Evolutionary conservation across 305 asterid species (phyloP), one percentile per base, ranked within the genome.

Genomic region (Plantago coronopus): DNA sequence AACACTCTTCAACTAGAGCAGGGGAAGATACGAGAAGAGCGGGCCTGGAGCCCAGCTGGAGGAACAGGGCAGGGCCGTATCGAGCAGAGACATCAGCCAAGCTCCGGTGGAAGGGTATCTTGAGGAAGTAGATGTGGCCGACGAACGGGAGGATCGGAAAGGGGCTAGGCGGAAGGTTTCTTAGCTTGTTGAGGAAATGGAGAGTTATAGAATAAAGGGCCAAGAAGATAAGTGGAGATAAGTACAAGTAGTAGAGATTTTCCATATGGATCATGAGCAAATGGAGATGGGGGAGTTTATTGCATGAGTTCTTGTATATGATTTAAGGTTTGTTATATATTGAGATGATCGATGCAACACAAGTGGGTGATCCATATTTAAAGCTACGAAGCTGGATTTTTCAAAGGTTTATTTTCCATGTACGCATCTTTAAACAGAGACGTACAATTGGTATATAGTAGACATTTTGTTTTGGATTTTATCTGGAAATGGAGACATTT

Each of bases 21-120:
- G 97, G 89, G 0, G 96, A 90, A 0, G 97, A 87, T 7, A 90
- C 71, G 17, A 85, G 76, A 8, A 90, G 88, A 34, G 82, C 85
- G 20, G 80, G 80, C 37, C 96, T 76, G 31, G 85, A 68, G 20
- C 96, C 97, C 14, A 90, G 61, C 1, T 67, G 77, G n/a, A 90
- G 93, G 48, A 81, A 84, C 38, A 85, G 76, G 48, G 79, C 86
- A 14, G 93, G 85, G 66, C 97, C 97, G 62, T 75, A 43, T 2
- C 74, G 76, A 8, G 83, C 60, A 7, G 97, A 78, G 18, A 85
- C 66, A 47, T 69, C 69, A 22, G 95, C 78, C 0, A 85, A 75
- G 81, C 83, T 68, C 48, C 83, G 48, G 63, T 84, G 89, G 63
- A 87, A 82, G 0, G 97, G 95, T 14, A 68, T 74, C 58, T 68